A percentile compares a stretch with the other conserved stretches of the same genome.
Conservation (phyloP, 495 filamentous ascomycete genomes). For the Elasticomyces elasticus region DNA sequence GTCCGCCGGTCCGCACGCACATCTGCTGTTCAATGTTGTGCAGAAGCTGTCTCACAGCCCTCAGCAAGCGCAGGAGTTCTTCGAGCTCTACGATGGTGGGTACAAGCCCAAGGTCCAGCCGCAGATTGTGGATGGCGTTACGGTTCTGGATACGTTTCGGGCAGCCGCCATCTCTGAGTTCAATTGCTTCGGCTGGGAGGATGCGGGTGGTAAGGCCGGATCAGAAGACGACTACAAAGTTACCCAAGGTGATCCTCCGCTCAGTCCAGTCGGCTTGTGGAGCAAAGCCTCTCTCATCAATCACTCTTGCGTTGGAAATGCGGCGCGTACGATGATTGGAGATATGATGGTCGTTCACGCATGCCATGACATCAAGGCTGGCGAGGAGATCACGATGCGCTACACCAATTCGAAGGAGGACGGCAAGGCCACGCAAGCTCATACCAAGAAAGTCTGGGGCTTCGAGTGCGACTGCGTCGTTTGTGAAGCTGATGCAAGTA, state of each 20-base stretch:
- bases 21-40: not conserved
- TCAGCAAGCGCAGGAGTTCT: not conserved
- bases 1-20: not conserved
- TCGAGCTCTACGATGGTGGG: not conserved
- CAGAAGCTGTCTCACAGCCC: not conserved
- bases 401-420: not conserved
- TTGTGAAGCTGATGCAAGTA: constrained; percentile 6
- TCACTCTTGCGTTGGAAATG: constrained; percentile 3
- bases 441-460: constrained; percentile 15
- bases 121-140: not conserved
- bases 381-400: constrained; percentile 4
- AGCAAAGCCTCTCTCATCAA: constrained; percentile 5
- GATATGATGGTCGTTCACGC: constrained; percentile 10
- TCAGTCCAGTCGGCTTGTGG: constrained; percentile 1
- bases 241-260: too few species aligned
- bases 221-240: too few species aligned
- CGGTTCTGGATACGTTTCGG: not conserved
- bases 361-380: not conserved
- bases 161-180: not conserved
- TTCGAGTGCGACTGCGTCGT: constrained; percentile 23
- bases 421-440: not conserved
- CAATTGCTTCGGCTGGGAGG: constrained; percentile 4
- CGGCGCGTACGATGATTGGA: not conserved
- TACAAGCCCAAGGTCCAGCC: constrained; percentile 1
- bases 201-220: too few species aligned